These are phyloP conservation scores for Ophiostoma montium DNA, from an alignment of 2,329 filamentous ascomycete species.

Conservation along the genomic window DNA sequence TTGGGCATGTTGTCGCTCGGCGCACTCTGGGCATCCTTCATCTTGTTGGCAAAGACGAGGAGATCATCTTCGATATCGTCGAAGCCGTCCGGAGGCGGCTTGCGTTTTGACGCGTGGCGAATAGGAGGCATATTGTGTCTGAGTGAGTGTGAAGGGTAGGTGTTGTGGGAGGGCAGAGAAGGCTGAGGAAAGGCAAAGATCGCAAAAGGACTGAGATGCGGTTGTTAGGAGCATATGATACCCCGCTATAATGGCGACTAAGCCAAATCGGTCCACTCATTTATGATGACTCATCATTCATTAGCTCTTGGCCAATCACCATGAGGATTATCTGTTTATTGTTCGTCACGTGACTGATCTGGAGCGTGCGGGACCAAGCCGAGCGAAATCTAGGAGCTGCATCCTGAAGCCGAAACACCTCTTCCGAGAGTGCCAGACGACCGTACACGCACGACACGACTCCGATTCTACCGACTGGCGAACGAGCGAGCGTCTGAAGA, in stretches of 20 bases:
- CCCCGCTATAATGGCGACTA: too few species aligned
- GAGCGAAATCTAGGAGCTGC: constrained; percentile 1
- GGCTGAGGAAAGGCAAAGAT: not conserved
- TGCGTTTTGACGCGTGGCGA: constrained; percentile 60
- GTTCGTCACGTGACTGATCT: not conserved
- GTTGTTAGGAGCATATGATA: too few species aligned
- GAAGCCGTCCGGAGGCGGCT: constrained; percentile 75
- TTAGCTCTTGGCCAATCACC: not conserved
- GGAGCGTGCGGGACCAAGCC: not conserved
- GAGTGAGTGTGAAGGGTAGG: not conserved
- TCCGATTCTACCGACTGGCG: not conserved
- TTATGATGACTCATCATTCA: not conserved
- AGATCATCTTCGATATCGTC: constrained; percentile 79
- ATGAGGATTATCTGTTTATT: not conserved
- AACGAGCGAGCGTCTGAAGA: not conserved
- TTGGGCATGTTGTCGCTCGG: constrained; percentile 66
- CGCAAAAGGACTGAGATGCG: too few species aligned
- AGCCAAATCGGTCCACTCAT: not conserved
- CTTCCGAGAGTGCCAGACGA: not conserved
- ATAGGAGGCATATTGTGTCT: constrained; percentile 53
- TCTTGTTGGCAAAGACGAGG: constrained; percentile 75
- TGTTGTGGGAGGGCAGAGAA: not conserved
- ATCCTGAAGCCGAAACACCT: constrained; percentile 1
- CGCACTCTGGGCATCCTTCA: constrained; percentile 90
- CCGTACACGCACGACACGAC: not conserved